Percentiles rank a stretch among this genome's conserved stretches.
phyloP scores from a whole-genome alignment of 2,329 filamentous ascomycete genomes.

The Alternaria sp. region DNA sequence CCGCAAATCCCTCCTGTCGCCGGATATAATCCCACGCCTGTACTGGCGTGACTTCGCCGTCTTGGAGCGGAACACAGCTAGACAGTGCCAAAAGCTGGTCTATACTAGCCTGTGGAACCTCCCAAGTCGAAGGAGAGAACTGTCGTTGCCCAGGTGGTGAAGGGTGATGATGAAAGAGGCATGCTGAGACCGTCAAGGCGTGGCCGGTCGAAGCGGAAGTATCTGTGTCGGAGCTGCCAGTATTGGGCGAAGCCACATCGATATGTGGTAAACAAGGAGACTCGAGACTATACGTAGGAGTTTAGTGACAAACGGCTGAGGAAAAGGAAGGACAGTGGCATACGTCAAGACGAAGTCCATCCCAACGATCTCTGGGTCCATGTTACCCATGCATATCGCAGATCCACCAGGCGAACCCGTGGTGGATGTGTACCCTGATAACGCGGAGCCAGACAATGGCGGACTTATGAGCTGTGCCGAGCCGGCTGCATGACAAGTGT shows the following conservation, averaged over 20 bases:
- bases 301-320: neutral
- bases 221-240: neutral
- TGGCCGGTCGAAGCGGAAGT: constrained; percentile 33
- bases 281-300: constrained; percentile 36
- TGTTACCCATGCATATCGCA: constrained; percentile 7
- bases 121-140: constrained; percentile 15
- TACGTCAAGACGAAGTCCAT: constrained; percentile 48
- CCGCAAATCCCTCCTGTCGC: constrained; percentile 28
- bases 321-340: neutral
- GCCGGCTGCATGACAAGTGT: neutral
- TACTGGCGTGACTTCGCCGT: constrained; percentile 44
- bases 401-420: neutral
- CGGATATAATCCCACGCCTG: constrained; percentile 48
- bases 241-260: constrained; percentile 8
- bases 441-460: neutral
- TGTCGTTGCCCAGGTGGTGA: constrained; percentile 6
- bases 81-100: constrained; percentile 28
- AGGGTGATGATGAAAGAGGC: constrained; percentile 31
- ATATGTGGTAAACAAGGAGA: constrained; percentile 44
- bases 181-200: constrained; percentile 37
- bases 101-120: constrained; percentile 21
- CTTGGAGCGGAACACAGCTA: constrained; percentile 21
- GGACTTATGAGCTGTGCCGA: neutral
- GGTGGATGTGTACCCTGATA: neutral
- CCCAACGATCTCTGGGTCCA: constrained; percentile 25